Base-by-base conservation (phyloP, 495 filamentous ascomycete genomes). In the Arthonia radiata region DNA sequence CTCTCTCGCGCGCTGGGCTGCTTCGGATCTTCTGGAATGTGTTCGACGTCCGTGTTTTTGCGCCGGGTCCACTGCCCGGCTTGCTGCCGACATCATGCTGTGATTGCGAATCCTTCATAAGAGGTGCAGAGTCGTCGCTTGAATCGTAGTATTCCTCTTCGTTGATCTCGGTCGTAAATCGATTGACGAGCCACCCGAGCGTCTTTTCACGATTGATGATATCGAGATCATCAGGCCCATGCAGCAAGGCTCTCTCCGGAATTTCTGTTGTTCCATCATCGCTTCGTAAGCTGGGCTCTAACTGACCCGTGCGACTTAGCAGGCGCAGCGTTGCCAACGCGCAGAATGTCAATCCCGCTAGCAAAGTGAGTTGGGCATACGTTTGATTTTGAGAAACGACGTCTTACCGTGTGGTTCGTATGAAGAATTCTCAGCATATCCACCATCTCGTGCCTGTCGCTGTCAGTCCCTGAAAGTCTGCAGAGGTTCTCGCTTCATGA, bases 401-500 rank as follows among this genome's bases (percentile, higher is more conserved):
- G 31, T 40, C 65, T 27, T 59, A 83, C 78, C 74, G 46, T 97
- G 83, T 11, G 82, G 67, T 56, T 97, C 86, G 24, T 83, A 70
- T 31, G 63, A 68, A 2, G 73, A 70, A 15, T 56, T 69, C 36
- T 90, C 80, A 2, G 67, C 67, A 40, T 94, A 67, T 17, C 89
- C 89, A 7, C 80, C 77, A 44, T 94, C 83, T 39, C 83, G 93
- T 3, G 73, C 71, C 76, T 93, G 39, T n/a, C n/a, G n/a, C n/a
- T n/a, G n/a, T n/a, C n/a, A n/a, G n/a, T n/a, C n/a, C n/a, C n/a
- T n/a, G n/a, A n/a, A n/a, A n/a, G n/a, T n/a, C n/a, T n/a, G n/a
- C n/a, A n/a, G n/a, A n/a, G n/a, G n/a, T n/a, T n/a, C n/a, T n/a
- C n/a, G n/a, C n/a, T n/a, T n/a, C n/a, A n/a, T 13, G 13, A 40